phyloP scores from a whole-genome alignment of 805 yeast species.

The Saturnispora besseyi region DNA sequence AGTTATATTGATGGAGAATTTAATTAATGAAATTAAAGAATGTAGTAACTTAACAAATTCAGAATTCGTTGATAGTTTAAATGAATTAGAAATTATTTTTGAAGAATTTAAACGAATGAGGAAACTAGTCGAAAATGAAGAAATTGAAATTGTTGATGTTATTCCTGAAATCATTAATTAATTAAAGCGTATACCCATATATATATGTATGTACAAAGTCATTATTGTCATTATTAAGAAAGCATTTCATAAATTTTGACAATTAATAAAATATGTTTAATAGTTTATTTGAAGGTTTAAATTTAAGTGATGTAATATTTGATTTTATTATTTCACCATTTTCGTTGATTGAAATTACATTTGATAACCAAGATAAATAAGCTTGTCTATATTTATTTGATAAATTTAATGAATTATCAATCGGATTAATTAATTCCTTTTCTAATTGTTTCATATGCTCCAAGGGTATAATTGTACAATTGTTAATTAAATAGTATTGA shows the following conservation, averaged over 20 bases:
- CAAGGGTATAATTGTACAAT: conserved; percentile 1
- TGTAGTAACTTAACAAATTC: not conserved
- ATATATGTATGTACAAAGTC: not conserved
- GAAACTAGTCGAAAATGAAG: not conserved
- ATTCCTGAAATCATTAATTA: not conserved
- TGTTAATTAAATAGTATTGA: not conserved
- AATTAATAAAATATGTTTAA: not conserved
- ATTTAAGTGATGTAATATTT: not conserved
- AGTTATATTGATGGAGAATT: conserved; percentile 12
- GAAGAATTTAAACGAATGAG: not conserved
- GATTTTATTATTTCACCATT: conserved; percentile 1
- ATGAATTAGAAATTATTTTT: not conserved
- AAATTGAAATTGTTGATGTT: not conserved
- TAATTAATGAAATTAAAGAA: conserved; percentile 15
- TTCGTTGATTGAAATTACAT: not conserved
- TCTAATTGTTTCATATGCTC: not conserved
- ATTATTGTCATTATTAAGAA: not conserved
- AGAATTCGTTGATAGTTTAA: conserved; percentile 5
- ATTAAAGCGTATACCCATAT: not conserved
- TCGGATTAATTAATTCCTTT: not conserved
- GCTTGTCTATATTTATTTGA: conserved; percentile 5
- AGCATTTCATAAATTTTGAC: not conserved
- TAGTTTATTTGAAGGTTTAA: conserved; percentile 1
- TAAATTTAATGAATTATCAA: not conserved
- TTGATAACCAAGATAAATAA: conserved; percentile 1